Evolutionary conservation across 495 filamentous ascomycete species (phyloP), one percentile per base, ranked within the genome.

Genomic region (Aspergillus affinis): DNA sequence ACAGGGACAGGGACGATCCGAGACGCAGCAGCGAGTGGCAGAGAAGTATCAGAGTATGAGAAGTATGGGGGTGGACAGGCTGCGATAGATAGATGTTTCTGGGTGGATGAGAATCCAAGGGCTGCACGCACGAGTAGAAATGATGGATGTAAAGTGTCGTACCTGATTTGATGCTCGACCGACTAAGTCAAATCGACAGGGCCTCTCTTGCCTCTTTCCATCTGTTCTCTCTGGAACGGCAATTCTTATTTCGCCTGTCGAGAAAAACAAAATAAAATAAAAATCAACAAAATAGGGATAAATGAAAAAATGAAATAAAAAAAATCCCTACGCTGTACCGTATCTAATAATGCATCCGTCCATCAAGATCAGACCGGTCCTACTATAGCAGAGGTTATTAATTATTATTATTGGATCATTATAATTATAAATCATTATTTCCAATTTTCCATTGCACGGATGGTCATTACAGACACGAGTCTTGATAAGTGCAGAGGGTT

Each of bases 1-100:
- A 59, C 61, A 61, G 58, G 54, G 62, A 62, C 58, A 61, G 58
- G 54, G 62, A 62, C 58, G 66, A 65, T 65, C 63, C 48, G 32
- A 32, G 23, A 57, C 54, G 41, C 52, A 54, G 48, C 44, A 64
- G 53, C 51, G 46, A 61, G 59, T 55, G 58, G 63, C 52, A 60
- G 53, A 52, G 49, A 58, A 58, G 32, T 17, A 57, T 57, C 41
- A 57, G 27, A 54, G 48, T 29, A 49, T 23, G 57, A 52, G 57
- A 48, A 53, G 51, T 53, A 53, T 36, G 51, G 15, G 15, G 36
- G 29, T 32, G 51, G 23, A 19, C 36, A n/a, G 27, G 51, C 23
- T 53, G 51, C 29, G 36, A 26, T 32, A 36, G 36, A 36, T 36
- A 20, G 29, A 53, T 53, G 27, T 36, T 32, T 36, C 27, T 52